Conservation (phyloP, 352 stramenopile genomes). For the Globisporangium nagaii region DNA sequence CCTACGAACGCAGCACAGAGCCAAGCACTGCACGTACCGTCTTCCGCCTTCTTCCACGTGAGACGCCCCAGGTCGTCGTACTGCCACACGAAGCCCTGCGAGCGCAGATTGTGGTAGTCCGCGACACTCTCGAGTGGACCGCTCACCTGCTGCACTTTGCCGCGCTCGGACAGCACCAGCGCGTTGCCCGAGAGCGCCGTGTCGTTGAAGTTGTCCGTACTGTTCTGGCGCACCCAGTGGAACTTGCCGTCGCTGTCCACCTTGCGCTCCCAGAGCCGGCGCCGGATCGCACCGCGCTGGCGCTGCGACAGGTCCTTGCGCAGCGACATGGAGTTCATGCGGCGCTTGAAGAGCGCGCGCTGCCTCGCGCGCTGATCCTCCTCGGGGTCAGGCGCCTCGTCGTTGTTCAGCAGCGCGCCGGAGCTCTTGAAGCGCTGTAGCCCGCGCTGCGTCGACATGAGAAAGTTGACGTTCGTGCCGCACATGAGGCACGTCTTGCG, state of each 20-base stretch:
- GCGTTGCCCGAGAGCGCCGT: conserved; percentile 6
- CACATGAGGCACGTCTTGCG: conserved; percentile 62
- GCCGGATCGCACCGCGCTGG: conserved; percentile 60
- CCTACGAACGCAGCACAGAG: too few species aligned
- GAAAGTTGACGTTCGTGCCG: conserved; percentile 29
- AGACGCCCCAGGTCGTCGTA: conserved; percentile 49
- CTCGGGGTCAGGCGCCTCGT: conserved; percentile 24
- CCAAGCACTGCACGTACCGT: too few species aligned
- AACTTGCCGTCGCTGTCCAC: conserved; percentile 57
- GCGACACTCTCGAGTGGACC: conserved; percentile 35
- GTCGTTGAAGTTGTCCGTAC: conserved; percentile 27
- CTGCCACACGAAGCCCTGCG: conserved; percentile 65
- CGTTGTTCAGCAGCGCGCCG: conserved; percentile 36
- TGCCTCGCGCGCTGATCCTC: conserved; percentile 37
- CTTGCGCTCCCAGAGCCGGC: conserved; percentile 61
- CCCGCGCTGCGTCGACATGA: conserved; percentile 20
- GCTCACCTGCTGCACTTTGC: conserved; percentile 14
- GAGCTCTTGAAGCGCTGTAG: conserved; percentile 52
- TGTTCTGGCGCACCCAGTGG: conserved; percentile 68
- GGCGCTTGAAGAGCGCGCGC: conserved; percentile 60
- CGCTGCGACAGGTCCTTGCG: conserved; percentile 61
- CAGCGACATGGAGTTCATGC: conserved; percentile 57
- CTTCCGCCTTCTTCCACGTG: conserved; percentile 53
- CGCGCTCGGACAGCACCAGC: conserved; percentile 20
- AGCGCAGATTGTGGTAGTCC: conserved; percentile 54